Evolutionary conservation across 768 basidiomycete genomes (phyloP).

Genomic region (Boletus rufocinnamomeus): DNA sequence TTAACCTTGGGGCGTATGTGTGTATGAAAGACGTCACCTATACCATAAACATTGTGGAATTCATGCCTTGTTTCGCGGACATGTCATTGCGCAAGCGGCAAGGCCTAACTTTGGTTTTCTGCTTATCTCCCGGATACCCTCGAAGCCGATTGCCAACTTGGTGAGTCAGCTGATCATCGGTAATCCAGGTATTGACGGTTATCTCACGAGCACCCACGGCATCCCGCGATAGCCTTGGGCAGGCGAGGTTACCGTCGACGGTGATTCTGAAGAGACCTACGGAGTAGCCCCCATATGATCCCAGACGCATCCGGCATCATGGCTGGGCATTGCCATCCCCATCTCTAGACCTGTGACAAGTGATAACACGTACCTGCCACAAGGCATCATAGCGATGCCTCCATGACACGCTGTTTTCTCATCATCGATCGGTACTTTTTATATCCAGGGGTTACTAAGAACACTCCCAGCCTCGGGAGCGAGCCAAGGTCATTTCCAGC

Average conservation of each 20-base stretch:
- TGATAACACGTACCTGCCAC: neutral
- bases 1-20: neutral
- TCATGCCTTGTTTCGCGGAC: neutral
- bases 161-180: neutral
- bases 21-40: neutral
- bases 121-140: neutral
- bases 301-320: neutral
- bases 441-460: neutral
- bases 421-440: neutral
- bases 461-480: neutral
- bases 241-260: neutral
- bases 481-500: neutral
- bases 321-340: neutral
- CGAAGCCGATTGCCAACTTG: neutral
- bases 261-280: neutral
- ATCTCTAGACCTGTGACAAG: neutral
- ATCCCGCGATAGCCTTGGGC: neutral
- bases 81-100: neutral
- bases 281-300: too few relatives aligned
- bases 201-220: constrained; percentile 1
- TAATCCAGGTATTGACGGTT: neutral
- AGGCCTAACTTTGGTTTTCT: neutral
- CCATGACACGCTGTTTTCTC: neutral
- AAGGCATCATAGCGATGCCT: neutral
- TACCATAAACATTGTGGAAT: neutral